These are phyloP conservation scores for Xerocomus spinulosus DNA, from an alignment of 768 basidiomycete genomes.

Conservation along the genomic window DNA sequence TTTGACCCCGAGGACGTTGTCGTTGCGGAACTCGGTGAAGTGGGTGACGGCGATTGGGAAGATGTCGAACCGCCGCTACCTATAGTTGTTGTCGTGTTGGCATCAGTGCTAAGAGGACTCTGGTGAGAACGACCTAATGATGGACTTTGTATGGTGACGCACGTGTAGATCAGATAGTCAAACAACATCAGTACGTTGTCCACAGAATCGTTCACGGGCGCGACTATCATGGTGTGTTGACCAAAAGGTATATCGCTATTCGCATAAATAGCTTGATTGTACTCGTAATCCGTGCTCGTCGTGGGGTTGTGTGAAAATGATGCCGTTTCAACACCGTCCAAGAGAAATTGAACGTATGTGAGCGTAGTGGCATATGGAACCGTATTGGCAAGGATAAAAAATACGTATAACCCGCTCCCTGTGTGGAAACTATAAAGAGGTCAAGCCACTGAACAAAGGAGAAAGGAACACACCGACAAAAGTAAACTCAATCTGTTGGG, in stretches of 20 bases:
- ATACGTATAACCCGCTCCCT: too few relatives aligned
- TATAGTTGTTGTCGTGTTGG: too few relatives aligned
- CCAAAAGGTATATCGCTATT: neutral
- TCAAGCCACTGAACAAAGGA: neutral
- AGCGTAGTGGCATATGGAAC: too few relatives aligned
- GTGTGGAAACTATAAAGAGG: neutral
- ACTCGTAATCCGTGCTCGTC: neutral
- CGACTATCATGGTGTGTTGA: neutral
- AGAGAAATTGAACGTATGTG: too few relatives aligned
- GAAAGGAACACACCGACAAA: conserved; percentile 5
- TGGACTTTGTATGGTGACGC: neutral
- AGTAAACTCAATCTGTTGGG: conserved; percentile 3
- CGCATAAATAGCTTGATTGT: neutral
- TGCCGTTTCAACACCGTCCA: neutral
- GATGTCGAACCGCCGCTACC: too few relatives aligned
- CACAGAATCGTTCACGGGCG: neutral
- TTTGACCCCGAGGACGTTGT: neutral
- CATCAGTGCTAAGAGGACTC: neutral
- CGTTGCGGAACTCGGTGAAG: neutral
- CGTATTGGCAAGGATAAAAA: too few relatives aligned
- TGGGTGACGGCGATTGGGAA: too few relatives aligned
- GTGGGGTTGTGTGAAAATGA: too few relatives aligned
- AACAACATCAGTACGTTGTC: neutral
- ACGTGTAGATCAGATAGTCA: neutral
- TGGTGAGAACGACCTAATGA: neutral